Evolutionary conservation across 257 asterid species (phyloP), one percentile per base, ranked within the genome.

Genomic region (Catharanthus roseus): DNA sequence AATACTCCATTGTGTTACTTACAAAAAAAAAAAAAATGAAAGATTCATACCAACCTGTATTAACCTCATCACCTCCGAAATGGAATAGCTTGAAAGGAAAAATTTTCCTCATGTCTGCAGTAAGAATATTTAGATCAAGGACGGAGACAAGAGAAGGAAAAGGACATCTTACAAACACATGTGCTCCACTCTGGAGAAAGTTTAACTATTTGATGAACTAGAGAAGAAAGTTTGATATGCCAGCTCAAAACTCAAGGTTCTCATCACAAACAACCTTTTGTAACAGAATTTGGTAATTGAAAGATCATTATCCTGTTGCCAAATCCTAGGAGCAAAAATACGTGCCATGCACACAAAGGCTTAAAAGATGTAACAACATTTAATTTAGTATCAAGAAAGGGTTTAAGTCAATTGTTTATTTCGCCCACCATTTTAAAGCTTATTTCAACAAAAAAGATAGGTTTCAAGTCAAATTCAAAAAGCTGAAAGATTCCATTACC

Each of bases 21-120:
- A 42, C n/a, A n/a, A n/a, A n/a, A n/a, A n/a, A n/a, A n/a, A n/a
- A n/a, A n/a, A n/a, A 53, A 50, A 60, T 24, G 10, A 58, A 70
- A 66, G 53, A 9, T 54, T 26, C 29, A 58, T 18, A 61, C 82
- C 56, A 74, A 91, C 98, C 89, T 85, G 96, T 86, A 84, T 92
- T 87, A 64, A 92, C 98, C 86, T 92, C 98, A 77, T 92, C 97
- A 64, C 98, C 98, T 34, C 98, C 98, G 64, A 92, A 85, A 81
- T 92, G 98, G 81, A 92, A 90, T 75, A 92, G 90, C 78, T 89
- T 82, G 75, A 92, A 92, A 3, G 98, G 96, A 66, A 92, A 92
- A 45, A 92, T 85, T 77, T 92, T 86, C 82, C 87, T 86, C 85
- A 92, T 83, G 79, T 85, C 98, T 92, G 90, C 87, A 76, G 58